Percentiles rank a stretch among this genome's conserved stretches.
Conservation (phyloP, 2,329 filamentous ascomycete genomes). For the Amauroascus niger region DNA sequence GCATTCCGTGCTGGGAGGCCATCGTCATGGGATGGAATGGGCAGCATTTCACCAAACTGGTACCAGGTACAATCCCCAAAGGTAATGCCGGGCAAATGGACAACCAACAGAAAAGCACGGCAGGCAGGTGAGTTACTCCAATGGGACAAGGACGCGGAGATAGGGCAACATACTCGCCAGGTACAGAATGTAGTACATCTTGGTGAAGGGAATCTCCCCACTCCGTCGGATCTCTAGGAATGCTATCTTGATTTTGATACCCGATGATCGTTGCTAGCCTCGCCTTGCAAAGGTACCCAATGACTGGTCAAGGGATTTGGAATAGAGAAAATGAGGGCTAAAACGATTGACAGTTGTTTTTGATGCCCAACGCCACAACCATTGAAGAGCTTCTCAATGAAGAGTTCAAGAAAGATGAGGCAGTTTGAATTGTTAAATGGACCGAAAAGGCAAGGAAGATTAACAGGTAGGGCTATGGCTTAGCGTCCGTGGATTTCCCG, state of each 20-base stretch:
- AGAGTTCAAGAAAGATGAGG: constrained; percentile 14
- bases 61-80: constrained; percentile 1
- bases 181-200: constrained; percentile 51
- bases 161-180: constrained; percentile 57
- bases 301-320: background rate
- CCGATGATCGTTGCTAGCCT: constrained; percentile 18
- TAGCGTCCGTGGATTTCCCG: constrained; percentile 4
- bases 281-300: constrained; percentile 8
- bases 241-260: constrained; percentile 6
- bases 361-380: constrained; percentile 15
- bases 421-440: constrained; percentile 16
- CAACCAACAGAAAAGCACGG: background rate
- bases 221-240: constrained; percentile 6
- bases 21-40: background rate
- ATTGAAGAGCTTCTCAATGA: constrained; percentile 11
- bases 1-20: background rate
- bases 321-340: background rate
- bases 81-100: background rate
- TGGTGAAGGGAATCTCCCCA: constrained; percentile 14
- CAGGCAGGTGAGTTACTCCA: constrained; percentile 4
- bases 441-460: constrained; percentile 8
- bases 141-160: constrained; percentile 10
- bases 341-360: constrained; percentile 9
- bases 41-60: background rate
- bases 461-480: constrained; percentile 8